Percentiles rank a stretch among this genome's conserved stretches.
Conservation (phyloP, 2,329 filamentous ascomycete genomes). For the Penicillium olsonii region DNA sequence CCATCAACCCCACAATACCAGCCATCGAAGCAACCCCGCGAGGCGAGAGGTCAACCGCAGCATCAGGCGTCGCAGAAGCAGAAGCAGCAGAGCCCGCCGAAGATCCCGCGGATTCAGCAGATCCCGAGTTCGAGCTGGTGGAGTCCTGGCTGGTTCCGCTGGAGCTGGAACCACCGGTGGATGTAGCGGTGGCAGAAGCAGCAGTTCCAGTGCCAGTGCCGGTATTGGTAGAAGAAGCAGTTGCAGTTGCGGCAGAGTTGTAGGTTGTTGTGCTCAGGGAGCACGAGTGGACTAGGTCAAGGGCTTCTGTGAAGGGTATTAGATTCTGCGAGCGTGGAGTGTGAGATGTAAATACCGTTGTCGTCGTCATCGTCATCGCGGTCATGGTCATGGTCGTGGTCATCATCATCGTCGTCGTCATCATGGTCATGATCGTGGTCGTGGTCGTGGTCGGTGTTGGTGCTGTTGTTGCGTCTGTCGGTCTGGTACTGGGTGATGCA, state of each 20-base stretch:
- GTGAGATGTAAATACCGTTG: slow-evolving; percentile 24
- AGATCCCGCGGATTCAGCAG: not conserved
- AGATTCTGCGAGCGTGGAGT: not conserved
- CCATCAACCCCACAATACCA: slow-evolving; percentile 25
- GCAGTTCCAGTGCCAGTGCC: slow-evolving; percentile 1
- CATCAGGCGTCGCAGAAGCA: slow-evolving; percentile 16
- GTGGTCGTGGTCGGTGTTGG: slow-evolving; percentile 13
- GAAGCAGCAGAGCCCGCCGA: slow-evolving; percentile 9
- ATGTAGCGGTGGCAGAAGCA: slow-evolving; percentile 3
- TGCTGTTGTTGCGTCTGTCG: slow-evolving; percentile 11
- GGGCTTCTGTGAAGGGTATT: slow-evolving; percentile 26
- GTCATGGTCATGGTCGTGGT: slow-evolving; percentile 11
- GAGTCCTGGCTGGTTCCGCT: slow-evolving; percentile 3
- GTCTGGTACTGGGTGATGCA: slow-evolving; percentile 31
- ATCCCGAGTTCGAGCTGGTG: not conserved
- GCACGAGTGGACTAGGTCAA: slow-evolving; percentile 33
- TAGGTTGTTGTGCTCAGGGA: slow-evolving; percentile 30
- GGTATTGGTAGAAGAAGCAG: slow-evolving; percentile 5
- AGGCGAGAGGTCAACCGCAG: slow-evolving; percentile 12
- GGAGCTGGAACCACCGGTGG: slow-evolving; percentile 4
- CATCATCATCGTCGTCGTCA: slow-evolving; percentile 13
- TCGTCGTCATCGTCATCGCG: slow-evolving; percentile 18
- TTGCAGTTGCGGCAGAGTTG: slow-evolving; percentile 21
- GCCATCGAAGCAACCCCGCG: slow-evolving; percentile 21
- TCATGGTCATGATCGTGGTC: slow-evolving; percentile 21